Base-by-base conservation (phyloP, 129 eudicot species). In the Kitagawia praeruptora region DNA sequence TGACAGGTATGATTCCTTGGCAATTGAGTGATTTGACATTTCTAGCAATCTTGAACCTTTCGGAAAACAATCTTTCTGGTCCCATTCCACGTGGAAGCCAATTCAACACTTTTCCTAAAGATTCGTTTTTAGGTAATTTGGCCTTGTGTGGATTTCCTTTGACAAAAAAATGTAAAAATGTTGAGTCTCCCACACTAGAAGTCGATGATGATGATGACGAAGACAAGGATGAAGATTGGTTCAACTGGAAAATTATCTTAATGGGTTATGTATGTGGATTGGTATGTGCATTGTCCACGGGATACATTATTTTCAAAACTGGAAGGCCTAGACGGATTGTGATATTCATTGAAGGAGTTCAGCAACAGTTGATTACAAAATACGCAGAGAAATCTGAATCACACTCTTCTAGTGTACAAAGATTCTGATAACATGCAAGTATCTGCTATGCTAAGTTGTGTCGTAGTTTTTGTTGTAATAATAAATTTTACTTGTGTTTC, bases 81-180 rank as follows among this genome's bases (percentile, higher is more conserved):
- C 44, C 54, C 31, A 80, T 83, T 78, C 89, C 89, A 7, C 63
- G 72, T 75, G 87, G 89, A 21, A 58, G 80, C 18, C 87, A 86
- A 47, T 81, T 86, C 37, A 42, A 70, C 54, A 86, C 85, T 3
- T 86, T 83, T 27, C 78, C 3, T 37, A 81, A 31, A 27, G n/a
- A 19, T 78, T 83, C 87, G 0, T 83, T 28, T 46, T 28, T 27
- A 73, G 85, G 81, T 64, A 86, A 86, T 41, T 9, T 28, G 5
- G 89, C 67, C 13, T 79, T 83, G 84, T 83, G 89, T 40, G 89
- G 85, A 25, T 74, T 79, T 16, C 85, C 89, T 2, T 79, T 86
- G 80, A 84, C 83, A 23, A 84, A 81, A 12, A 71, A 27, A 0
- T 84, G 86, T 18, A 78, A 79, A 58, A 77, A 71, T 21, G 66